Evolutionary conservation across 768 basidiomycete genomes (phyloP), one percentile per base, ranked within the genome.

Genomic region (Psilocybe tampanensis): DNA sequence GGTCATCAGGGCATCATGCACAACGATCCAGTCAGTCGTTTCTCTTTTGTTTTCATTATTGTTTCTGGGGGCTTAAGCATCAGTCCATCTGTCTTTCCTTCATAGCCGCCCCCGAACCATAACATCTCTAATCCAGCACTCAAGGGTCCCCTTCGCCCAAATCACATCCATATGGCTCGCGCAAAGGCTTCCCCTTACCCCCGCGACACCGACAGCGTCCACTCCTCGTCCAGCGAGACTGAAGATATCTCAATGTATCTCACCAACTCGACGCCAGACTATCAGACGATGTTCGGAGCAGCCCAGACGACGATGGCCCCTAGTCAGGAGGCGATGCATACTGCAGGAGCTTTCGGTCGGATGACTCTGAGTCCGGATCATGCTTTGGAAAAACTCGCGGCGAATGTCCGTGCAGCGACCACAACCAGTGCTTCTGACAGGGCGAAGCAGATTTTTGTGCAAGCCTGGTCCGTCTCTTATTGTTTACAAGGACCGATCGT

Each of bases 401-500:
- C 86, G 42, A 93, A 92, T 64, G 91, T 94, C 33, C 86, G 92
- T 49, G 88, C 89, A 43, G 93, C 93, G 12, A 94, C 92, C 2
- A 95, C 92, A 8, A 94, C 92, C 36, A 93, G 90, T 66, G 92
- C 93, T 49, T 94, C 92, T 11, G 93, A 95, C 71, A 77, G 93
- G 66, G 92, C 93, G 51, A 94, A 94, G 66, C 91, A 94, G 73
- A 93, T 94, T 65, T 95, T 95, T 66, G 92, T 94, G 18, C 93
- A 94, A 72, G 91, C 91, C 55, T 95, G 93, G 93, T 93, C 62
- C 62, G 87, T 80, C 41, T 54, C 60, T 55, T 56, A 47, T 64
- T 62, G 41, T 62, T 59, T 42, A 22, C 39, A 45, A 53, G 33
- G 47, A 39, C 21, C 44, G 59, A 47, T 51, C 47, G 45, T 60